A percentile compares a stretch with the other conserved stretches of the same genome.
These are phyloP conservation scores for Colletotrichum salicis DNA, from an alignment of 2,329 filamentous ascomycete species.

Conservation along the genomic window DNA sequence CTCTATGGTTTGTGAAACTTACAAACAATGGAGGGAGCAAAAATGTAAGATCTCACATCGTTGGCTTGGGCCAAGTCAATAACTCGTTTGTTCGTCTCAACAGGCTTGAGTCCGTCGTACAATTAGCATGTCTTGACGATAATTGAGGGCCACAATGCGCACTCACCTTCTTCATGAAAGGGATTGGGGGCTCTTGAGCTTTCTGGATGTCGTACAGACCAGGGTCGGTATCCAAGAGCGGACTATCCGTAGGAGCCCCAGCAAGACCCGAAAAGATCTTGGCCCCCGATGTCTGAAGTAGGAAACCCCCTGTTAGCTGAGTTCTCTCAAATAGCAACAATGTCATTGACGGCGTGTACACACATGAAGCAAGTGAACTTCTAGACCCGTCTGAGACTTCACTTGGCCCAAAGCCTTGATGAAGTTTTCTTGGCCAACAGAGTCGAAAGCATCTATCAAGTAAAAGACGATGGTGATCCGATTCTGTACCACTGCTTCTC, in stretches of 20 bases:
- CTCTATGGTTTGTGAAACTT: not conserved
- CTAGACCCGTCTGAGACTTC: constrained; percentile 40
- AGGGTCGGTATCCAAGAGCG: constrained; percentile 54
- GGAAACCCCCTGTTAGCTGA: not conserved
- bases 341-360: not conserved
- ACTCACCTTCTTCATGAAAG: not conserved
- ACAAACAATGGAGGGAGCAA: constrained; percentile 64
- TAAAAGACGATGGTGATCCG: constrained; percentile 60
- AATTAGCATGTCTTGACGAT: too few relatives aligned
- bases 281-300: constrained; percentile 56
- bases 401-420: constrained; percentile 59
- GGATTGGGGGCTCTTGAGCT: not conserved
- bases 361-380: constrained; percentile 5
- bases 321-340: not conserved
- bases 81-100: constrained; percentile 53
- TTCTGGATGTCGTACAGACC: not conserved
- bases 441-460: constrained; percentile 53
- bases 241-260: constrained; percentile 52
- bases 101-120: constrained; percentile 42
- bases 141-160: fast-evolving
- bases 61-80: constrained; percentile 54
- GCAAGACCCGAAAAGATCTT: constrained; percentile 62
- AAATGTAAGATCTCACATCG: constrained; percentile 62
- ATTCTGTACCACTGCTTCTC: constrained; percentile 50
- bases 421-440: constrained; percentile 48